These are phyloP conservation scores for Setaria italica DNA, from an alignment of 202 grass and related monocot species.

Conservation along the genomic window DNA sequence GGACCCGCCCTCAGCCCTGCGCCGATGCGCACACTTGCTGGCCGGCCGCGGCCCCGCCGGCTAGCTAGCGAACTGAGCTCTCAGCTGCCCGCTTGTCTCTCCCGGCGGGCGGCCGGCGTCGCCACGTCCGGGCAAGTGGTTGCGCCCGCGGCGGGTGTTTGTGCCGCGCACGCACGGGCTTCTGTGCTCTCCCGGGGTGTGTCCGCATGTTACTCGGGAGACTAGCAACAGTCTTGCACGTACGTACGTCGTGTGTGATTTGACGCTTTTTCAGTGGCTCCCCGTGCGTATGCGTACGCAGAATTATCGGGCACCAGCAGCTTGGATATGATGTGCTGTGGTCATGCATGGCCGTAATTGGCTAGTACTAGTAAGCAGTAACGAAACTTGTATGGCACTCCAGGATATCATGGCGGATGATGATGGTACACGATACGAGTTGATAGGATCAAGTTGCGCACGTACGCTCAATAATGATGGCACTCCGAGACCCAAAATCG, in stretches of 20 bases:
- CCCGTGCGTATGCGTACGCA: not conserved
- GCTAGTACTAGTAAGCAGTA: not conserved
- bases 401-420: not conserved
- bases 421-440: too few species aligned
- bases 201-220: constrained; percentile 5
- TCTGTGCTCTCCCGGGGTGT: too few species aligned
- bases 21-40: not conserved
- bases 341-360: not conserved
- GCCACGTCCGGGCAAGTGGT: not conserved
- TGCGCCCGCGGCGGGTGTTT: not conserved
- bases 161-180: constrained; percentile 21
- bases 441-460: not conserved
- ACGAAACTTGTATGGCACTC: not conserved
- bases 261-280: not conserved
- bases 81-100: not conserved
- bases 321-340: not conserved
- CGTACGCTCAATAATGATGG: not conserved
- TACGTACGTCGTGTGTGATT: not conserved
- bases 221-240: not conserved
- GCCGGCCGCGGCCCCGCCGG: not conserved
- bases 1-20: constrained; percentile 9
- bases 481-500: not conserved
- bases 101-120: not conserved
- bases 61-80: not conserved
- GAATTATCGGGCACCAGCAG: not conserved